Conservation (phyloP, 441 rosid species). For the Adansonia gregorii region DNA sequence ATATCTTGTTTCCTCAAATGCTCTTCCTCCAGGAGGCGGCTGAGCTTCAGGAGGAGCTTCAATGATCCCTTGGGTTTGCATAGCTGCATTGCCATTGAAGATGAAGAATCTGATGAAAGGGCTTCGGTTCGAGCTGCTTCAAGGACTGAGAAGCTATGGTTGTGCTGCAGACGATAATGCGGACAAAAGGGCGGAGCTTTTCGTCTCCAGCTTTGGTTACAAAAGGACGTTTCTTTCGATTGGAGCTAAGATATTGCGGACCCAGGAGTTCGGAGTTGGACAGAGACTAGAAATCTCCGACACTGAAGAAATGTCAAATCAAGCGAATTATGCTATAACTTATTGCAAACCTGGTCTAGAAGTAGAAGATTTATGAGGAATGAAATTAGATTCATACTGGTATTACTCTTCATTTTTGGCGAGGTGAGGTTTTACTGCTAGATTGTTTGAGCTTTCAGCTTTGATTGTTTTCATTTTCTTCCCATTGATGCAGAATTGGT, state of each 20-base stretch:
- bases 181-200: constrained; percentile 41
- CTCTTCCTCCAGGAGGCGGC: background rate
- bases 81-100: constrained; percentile 33
- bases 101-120: constrained; percentile 25
- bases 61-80: constrained; percentile 45
- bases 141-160: constrained; percentile 40
- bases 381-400: background rate
- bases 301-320: background rate
- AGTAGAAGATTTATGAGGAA: background rate
- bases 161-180: constrained; percentile 34
- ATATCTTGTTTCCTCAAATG: constrained; percentile 30
- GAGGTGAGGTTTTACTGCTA: background rate
- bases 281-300: background rate
- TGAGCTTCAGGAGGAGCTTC: constrained; percentile 39
- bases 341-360: background rate
- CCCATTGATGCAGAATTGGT: background rate
- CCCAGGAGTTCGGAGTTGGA: constrained; percentile 28
- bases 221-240: constrained; percentile 39
- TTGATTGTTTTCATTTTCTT: background rate
- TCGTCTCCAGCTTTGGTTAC: constrained; percentile 41
- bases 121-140: constrained; percentile 27
- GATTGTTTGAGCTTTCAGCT: background rate
- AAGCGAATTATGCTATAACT: background rate
- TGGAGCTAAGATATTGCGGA: constrained; percentile 35
- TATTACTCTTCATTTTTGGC: background rate